Evolutionary conservation across 2,329 filamentous ascomycete species (phyloP).

Genomic region (Penicillium corylophilum): DNA sequence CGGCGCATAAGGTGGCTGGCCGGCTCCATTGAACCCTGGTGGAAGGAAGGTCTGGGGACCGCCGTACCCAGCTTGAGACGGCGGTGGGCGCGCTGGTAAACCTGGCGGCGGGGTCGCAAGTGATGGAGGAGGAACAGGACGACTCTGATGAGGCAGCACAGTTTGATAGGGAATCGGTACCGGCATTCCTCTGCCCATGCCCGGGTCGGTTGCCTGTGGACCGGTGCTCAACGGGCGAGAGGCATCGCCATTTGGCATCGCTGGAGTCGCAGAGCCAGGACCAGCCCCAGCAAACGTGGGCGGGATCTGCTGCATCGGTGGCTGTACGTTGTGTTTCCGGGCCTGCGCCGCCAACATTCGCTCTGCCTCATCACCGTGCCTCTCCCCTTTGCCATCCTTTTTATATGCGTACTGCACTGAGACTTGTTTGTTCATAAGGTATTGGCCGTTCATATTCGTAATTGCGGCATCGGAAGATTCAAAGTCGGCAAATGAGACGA

Average conservation of each 20-base stretch:
- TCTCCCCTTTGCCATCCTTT: constrained; percentile 96
- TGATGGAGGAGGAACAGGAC: constrained; percentile 56
- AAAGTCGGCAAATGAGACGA: constrained; percentile 89
- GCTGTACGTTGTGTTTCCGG: constrained; percentile 88
- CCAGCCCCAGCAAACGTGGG: constrained; percentile 61
- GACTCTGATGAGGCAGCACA: constrained; percentile 44
- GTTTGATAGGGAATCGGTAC: constrained; percentile 42
- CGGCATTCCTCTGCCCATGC: constrained; percentile 43
- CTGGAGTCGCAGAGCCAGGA: constrained; percentile 41
- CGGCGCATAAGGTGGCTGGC: constrained; percentile 31
- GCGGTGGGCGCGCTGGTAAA: constrained; percentile 68
- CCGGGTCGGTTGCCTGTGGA: constrained; percentile 31
- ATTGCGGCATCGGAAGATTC: constrained; percentile 91
- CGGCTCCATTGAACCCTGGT: constrained; percentile 37
- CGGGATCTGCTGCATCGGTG: constrained; percentile 70
- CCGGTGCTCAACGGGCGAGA: constrained; percentile 34
- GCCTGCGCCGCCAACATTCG: constrained; percentile 87
- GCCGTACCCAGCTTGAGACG: constrained; percentile 66
- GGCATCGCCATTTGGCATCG: constrained; percentile 45
- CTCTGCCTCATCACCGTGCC: constrained; percentile 92
- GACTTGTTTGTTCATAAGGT: constrained; percentile 94
- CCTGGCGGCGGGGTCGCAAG: constrained; percentile 50
- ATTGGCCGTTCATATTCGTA: constrained; percentile 91
- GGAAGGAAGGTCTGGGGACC: constrained; percentile 52
- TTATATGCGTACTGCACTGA: constrained; percentile 98